phyloP scores from a whole-genome alignment of 2,329 filamentous ascomycete species.

The Xylariaceae sp. region DNA sequence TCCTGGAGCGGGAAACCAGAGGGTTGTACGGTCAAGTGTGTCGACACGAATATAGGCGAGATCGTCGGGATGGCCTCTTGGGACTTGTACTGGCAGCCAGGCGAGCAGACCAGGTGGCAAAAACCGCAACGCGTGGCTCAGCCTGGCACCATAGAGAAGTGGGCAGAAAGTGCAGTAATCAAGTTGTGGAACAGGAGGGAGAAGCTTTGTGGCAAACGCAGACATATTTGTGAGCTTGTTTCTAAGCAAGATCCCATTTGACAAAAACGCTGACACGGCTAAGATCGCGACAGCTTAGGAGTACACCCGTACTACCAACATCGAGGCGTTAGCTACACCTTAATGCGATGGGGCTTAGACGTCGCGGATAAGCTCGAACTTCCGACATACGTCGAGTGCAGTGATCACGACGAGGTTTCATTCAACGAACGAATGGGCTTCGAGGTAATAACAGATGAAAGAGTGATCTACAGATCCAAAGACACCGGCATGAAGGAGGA shows the following conservation, averaged over 20 bases:
- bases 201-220: conserved; percentile 23
- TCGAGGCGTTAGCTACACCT: conserved; percentile 16
- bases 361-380: conserved; percentile 23
- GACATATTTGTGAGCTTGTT: conserved; percentile 23
- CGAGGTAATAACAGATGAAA: conserved; percentile 15
- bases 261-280: not conserved
- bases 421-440: conserved; percentile 23
- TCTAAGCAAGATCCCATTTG: too few species aligned
- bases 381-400: conserved; percentile 26
- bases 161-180: conserved; percentile 16
- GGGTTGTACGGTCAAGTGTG: conserved; percentile 22
- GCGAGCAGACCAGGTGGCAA: conserved; percentile 13
- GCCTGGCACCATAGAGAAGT: conserved; percentile 18
- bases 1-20: not conserved
- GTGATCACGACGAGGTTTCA: conserved; percentile 2
- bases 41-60: conserved; percentile 21
- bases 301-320: conserved; percentile 25
- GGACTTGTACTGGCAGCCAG: conserved; percentile 26
- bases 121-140: conserved; percentile 17
- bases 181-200: conserved; percentile 26
- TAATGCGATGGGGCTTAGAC: conserved; percentile 25
- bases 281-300: conserved; percentile 27
- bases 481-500: conserved; percentile 13
- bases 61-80: conserved; percentile 27
- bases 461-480: conserved; percentile 18